Evolutionary conservation across 768 basidiomycete genomes (phyloP).

Genomic region (Plicaturopsis crispa): DNA sequence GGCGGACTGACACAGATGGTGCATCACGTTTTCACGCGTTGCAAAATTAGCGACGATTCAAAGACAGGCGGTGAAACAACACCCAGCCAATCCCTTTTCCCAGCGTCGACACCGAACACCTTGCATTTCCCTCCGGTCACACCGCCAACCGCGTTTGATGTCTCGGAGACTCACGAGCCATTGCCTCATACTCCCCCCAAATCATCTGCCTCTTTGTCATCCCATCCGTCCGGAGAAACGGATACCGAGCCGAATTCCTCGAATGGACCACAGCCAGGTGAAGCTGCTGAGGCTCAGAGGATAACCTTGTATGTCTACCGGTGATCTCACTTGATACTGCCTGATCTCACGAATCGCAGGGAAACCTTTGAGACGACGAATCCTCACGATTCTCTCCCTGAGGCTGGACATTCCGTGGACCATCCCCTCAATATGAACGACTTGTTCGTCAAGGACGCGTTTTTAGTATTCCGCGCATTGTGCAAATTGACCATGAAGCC

Average conservation of each 20-base stretch:
- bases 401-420: conserved; percentile 23
- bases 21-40: conserved; percentile 89
- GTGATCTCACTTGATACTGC: background rate
- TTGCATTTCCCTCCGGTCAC: background rate
- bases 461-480: conserved; percentile 92
- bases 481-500: conserved; percentile 99
- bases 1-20: conserved; percentile 98
- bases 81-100: conserved; percentile 13
- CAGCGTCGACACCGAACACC: conserved; percentile 5
- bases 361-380: conserved; percentile 27
- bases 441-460: conserved; percentile 94
- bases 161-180: too few relatives aligned
- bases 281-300: background rate
- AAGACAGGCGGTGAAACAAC: conserved; percentile 10
- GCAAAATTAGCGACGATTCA: conserved; percentile 29
- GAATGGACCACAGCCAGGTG: background rate
- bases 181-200: too few relatives aligned
- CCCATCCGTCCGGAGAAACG: background rate
- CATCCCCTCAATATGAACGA: conserved; percentile 65
- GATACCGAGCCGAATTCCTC: background rate
- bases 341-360: conserved; percentile 15
- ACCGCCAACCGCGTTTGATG: too few relatives aligned
- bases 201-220: background rate
- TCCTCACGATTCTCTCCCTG: conserved; percentile 26
- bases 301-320: background rate